These are phyloP conservation scores for Backusella tuberculispora DNA, from an alignment of 192 early-diverging fungal species.

Conservation along the genomic window DNA sequence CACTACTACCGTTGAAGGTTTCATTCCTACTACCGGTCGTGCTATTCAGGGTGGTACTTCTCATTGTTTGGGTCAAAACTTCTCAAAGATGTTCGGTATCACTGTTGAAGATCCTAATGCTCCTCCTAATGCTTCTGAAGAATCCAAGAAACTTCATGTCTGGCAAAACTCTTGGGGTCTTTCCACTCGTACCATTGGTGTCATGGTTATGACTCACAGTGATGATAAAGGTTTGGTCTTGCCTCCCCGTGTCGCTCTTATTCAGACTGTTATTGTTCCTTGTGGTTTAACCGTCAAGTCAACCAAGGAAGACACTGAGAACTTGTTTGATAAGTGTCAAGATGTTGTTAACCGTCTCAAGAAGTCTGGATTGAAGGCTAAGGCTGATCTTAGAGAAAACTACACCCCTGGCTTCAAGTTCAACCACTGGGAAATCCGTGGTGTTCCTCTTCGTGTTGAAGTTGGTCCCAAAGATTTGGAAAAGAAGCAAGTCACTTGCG, in stretches of 20 bases:
- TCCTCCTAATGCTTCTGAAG: slow-evolving; percentile 51
- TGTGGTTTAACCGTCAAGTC: slow-evolving; percentile 92
- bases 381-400: slow-evolving; percentile 41
- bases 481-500: slow-evolving; percentile 75
- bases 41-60: slow-evolving; percentile 99
- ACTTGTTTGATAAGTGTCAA: slow-evolving; percentile 70
- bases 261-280: slow-evolving; percentile 93
- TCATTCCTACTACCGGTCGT: slow-evolving; percentile 95
- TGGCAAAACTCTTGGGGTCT: slow-evolving; percentile 99
- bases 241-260: slow-evolving; percentile 88
- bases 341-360: slow-evolving; percentile 37
- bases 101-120: slow-evolving; percentile 85
- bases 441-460: slow-evolving; percentile 96
- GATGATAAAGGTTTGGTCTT: slow-evolving; percentile 98
- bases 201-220: slow-evolving; percentile 99
- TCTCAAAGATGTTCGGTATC: slow-evolving; percentile 99
- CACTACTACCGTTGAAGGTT: slow-evolving; percentile 98
- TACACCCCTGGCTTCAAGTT: slow-evolving; percentile 93
- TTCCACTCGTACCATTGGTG: slow-evolving; percentile 96
- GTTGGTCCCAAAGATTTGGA: slow-evolving; percentile 95
- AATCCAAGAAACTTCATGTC: slow-evolving; percentile 75
- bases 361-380: slow-evolving; percentile 42
- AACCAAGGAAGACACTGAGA: slow-evolving; percentile 70
- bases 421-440: slow-evolving; percentile 98
- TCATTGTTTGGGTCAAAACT: slow-evolving; percentile 99